Evolutionary conservation across 2,329 filamentous ascomycete species (phyloP), one percentile per base, ranked within the genome.

Genomic region (Microdochium paspali): DNA sequence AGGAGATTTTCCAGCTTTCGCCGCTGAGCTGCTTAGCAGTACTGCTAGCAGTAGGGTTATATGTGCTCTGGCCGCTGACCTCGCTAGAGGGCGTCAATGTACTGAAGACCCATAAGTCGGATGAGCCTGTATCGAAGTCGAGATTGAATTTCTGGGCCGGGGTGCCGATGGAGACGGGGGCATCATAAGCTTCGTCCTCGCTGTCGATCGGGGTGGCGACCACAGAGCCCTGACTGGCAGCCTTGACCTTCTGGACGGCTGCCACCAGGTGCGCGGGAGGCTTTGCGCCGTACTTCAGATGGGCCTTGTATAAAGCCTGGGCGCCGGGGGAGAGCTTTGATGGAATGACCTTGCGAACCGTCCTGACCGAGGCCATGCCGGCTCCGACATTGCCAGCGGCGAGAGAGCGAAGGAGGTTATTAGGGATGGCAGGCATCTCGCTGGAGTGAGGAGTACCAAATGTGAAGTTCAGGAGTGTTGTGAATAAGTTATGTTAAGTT

Each of bases 91-190:
- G 58, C n/a, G 56, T 55, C 44, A 58, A 51, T 20, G 52, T 56
- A 52, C 57, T 61, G 56, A 64, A 64, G 39, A 63, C 61, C 61
- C 61, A 64, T 7, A 64, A 53, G 45, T 65, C 62, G 10, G 62
- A 61, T 15, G 61, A 64, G 20, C 62, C 62, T 2, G 61, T 58
- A 52, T 65, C 62, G 49, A 65, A 61, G 51, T 64, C 61, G 1
- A 64, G 52, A 53, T 62, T 62, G 24, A 64, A 53, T 15, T 46
- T 47, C 58, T 63, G 58, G 15, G 58, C 53, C 21, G 61, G 61
- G 6, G 59, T 63, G 35, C 61, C 61, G 45, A 64, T 62, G 15
- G 51, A 48, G 39, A 64, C 60, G 30, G 61, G 60, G 20, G 57
- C 59, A 39, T 62, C 45, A 49, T 63, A 64, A 20, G 35, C 35